Base-by-base conservation (phyloP, 306 rosid genomes). In the Erythrophleum fordii region DNA sequence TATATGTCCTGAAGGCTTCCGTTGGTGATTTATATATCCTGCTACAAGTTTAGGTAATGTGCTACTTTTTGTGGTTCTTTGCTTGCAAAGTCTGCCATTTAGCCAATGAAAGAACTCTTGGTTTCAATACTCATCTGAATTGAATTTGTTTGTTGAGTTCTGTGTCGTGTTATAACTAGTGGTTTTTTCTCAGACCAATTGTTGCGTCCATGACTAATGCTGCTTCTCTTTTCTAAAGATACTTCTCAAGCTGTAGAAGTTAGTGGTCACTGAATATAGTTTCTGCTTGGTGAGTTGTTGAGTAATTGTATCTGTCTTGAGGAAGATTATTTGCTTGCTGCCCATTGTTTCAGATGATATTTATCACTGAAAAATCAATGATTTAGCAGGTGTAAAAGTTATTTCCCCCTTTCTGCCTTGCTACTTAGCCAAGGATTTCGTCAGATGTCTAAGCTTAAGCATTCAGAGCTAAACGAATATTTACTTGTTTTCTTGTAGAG, bases 11-110 rank as follows among this genome's bases (percentile, higher is more conserved):
- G 22, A 45, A 29, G 17, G 61, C 44, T 55, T 5, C 23, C 18
- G 4, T 49, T 5, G 44, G 17, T 16, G 67, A 45, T 64, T 55
- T 23, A 31, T 58, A n/a, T 34, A 28, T 49, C 41, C 55, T 69
- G 55, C 34, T 2, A 41, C 46, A 41, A 18, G 10, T 58, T 28
- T 51, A 20, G 78, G 25, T 16, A 37, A 5, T n/a, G 51, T 22
- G 29, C 14, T 42, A 60, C 45, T 55, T 74, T 35, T 31, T 82
- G 76, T 29, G 75, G n/a, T 60, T 6, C 29, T 58, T 78, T 81
- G 53, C 55, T 67, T 81, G 44, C 10, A 17, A 35, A 37, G 53
- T 28, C 55, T 7, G 28, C 45, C 22, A 17, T 28, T 5, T 39
- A 14, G 55, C 20, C 39, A 45, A 55, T 28, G 29, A 35, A 29